Evolutionary conservation across 2,329 filamentous ascomycete species (phyloP), one percentile per base, ranked within the genome.

Genomic region (Pestalotiopsis sp.): DNA sequence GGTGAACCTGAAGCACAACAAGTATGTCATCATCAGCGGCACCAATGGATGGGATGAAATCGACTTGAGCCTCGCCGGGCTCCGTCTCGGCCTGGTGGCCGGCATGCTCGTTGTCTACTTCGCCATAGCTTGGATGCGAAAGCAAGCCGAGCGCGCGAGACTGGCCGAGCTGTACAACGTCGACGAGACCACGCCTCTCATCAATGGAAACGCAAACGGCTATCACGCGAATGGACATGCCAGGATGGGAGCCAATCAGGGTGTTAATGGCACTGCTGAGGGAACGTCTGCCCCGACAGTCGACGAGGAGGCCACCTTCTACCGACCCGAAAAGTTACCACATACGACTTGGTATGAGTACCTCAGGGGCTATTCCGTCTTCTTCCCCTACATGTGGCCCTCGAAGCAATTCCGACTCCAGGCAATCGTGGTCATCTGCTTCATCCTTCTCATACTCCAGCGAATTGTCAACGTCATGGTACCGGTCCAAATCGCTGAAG

Each of bases 381-480:
- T 99, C 81, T 97, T 98, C 78, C 95, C 95, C 0, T 99, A 98
- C 77, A 88, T 98, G 69, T 99, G 96, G 96, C 96, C 96, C 0
- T 92, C 91, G 75, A 95, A 95, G 76, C 91, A 93, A 49, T 58
- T 77, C 4, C 87, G 85, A 72, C 85, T 99, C 67, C 92, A 98
- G 82, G 72, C 94, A 27, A 87, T 95, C 67, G 94, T 98, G 23
- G 79, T 97, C 23, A 75, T 94, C 62, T 98, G 96, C 81, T 95
- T 98, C 76, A 66, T 89, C 45, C 86, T 99, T 62, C 90, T 98
- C 67, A 80, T 96, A 60, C 76, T 92, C 12, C 95, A 98, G 82
- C 91, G 96, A 70, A 84, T 91, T 63, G 89, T 99, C 79, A 98
- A 98, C 77, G 87, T 97, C 20, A 80, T 94, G 69, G 95, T 99